Conservation (phyloP, 2,329 filamentous ascomycete genomes). For the Aaosphaeria pasadenensis region DNA sequence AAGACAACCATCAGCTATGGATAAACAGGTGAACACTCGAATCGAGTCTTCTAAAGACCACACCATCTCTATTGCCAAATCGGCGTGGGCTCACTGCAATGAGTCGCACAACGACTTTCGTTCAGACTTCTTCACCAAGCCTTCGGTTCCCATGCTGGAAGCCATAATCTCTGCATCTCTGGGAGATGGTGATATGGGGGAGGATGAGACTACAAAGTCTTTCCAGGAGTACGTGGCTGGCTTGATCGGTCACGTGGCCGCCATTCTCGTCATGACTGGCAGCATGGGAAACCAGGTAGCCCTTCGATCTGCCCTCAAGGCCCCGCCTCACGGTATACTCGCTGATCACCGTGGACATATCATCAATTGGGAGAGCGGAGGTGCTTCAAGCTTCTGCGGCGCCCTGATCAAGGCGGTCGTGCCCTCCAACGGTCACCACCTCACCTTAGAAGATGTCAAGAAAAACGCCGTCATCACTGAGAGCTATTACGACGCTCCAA, state of each 20-base stretch:
- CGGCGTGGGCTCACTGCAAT: slow-evolving; percentile 1
- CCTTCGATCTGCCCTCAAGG: slow-evolving; percentile 28
- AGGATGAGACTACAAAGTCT: slow-evolving; percentile 23
- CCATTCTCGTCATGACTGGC: slow-evolving; percentile 33
- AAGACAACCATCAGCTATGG: too few species aligned
- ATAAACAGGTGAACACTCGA: too few species aligned
- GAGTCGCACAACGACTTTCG: slow-evolving; percentile 1
- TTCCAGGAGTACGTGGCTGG: slow-evolving; percentile 29
- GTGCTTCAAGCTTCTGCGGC: slow-evolving; percentile 27
- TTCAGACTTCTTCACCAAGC: slow-evolving; percentile 3
- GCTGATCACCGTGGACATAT: slow-evolving; percentile 35
- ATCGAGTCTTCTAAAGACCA: too few species aligned
- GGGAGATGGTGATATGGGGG: slow-evolving; percentile 34
- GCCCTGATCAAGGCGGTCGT: slow-evolving; percentile 16
- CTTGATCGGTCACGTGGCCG: slow-evolving; percentile 33
- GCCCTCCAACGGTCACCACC: slow-evolving; percentile 30
- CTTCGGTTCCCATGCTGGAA: slow-evolving; percentile 9
- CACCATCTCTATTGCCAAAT: neutral
- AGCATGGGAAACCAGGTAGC: slow-evolving; percentile 43
- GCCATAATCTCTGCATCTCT: slow-evolving; percentile 31
- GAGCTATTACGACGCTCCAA: slow-evolving; percentile 51
- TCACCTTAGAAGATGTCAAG: slow-evolving; percentile 33
- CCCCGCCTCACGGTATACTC: slow-evolving; percentile 34
- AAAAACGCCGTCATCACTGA: slow-evolving; percentile 14
- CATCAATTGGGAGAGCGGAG: slow-evolving; percentile 29